These are phyloP conservation scores for Paramecium sonneborni DNA, from an alignment of 73 alveolate species.

Conservation along the genomic window DNA sequence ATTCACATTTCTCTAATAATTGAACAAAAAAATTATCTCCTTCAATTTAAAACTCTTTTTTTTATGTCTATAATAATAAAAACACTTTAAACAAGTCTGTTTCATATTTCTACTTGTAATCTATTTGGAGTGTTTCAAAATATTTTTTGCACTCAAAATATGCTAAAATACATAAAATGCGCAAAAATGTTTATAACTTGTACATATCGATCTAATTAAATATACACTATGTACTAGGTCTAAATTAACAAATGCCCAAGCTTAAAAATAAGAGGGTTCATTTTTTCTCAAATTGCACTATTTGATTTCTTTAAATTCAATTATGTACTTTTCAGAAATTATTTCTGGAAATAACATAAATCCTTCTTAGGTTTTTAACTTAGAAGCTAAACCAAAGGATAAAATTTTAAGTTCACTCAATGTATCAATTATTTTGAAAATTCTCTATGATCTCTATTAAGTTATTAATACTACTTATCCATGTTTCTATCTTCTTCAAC, in stretches of 20 bases:
- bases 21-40: not conserved
- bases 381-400: not conserved
- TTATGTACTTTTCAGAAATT: not conserved
- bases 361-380: not conserved
- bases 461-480: not conserved
- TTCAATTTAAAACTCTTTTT: not conserved
- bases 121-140: not conserved
- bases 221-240: not conserved
- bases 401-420: not conserved
- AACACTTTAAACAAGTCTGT: not conserved
- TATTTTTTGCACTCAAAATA: constrained; percentile 32
- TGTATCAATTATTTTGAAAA: not conserved
- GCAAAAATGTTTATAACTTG: not conserved
- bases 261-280: not conserved
- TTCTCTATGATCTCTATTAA: not conserved
- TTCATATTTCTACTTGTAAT: not conserved
- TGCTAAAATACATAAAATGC: constrained; percentile 2
- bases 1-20: not conserved
- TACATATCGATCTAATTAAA: constrained; percentile 7
- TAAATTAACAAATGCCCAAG: constrained; percentile 22
- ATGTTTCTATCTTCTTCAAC: not conserved
- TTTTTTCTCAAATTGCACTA: not conserved
- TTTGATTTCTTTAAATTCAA: constrained; percentile 14
- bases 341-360: not conserved
- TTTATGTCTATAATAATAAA: not conserved